These are phyloP conservation scores for Sideroxylon spinosum DNA, from an alignment of 179 eudicot genomes.

Conservation along the genomic window DNA sequence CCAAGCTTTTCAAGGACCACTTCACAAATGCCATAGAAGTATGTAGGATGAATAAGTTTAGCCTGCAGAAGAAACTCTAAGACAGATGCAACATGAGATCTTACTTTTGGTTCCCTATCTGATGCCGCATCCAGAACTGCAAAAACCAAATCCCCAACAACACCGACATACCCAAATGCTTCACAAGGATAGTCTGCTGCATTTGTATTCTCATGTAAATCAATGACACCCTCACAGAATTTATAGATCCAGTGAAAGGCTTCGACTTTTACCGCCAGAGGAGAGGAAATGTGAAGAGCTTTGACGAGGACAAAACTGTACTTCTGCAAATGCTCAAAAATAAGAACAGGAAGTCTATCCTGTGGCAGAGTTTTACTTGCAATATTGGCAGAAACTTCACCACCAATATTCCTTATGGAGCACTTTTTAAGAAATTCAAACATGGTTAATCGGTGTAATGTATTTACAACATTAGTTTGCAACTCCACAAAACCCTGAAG, in stretches of 20 bases:
- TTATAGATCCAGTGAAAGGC: slow-evolving; percentile 73
- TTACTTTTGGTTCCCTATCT: slow-evolving; percentile 85
- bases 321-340: slow-evolving; percentile 55
- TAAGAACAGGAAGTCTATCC: slow-evolving; percentile 25
- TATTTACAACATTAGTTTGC: slow-evolving; percentile 63
- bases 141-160: slow-evolving; percentile 50
- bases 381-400: slow-evolving; percentile 20
- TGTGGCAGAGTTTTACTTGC: slow-evolving; percentile 15
- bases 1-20: slow-evolving; percentile 78
- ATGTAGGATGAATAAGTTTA: slow-evolving; percentile 59
- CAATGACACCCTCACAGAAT: slow-evolving; percentile 51
- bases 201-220: slow-evolving; percentile 37
- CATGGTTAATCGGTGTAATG: slow-evolving; percentile 51
- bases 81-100: slow-evolving; percentile 62
- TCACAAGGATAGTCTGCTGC: slow-evolving; percentile 36
- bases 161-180: slow-evolving; percentile 44
- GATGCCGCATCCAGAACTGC: slow-evolving; percentile 71
- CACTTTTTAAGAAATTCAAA: slow-evolving; percentile 65
- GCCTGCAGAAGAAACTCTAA: slow-evolving; percentile 68
- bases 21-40: slow-evolving; percentile 52
- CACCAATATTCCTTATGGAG: slow-evolving; percentile 32
- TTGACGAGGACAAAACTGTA: slow-evolving; percentile 49
- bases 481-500: slow-evolving; percentile 46
- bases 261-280: slow-evolving; percentile 67
- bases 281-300: slow-evolving; percentile 64